Percentiles rank a stretch among this genome's conserved stretches.
Evolutionary conservation across 148 eudicot genomes (phyloP).

Genomic region (Nepenthes gracilis): DNA sequence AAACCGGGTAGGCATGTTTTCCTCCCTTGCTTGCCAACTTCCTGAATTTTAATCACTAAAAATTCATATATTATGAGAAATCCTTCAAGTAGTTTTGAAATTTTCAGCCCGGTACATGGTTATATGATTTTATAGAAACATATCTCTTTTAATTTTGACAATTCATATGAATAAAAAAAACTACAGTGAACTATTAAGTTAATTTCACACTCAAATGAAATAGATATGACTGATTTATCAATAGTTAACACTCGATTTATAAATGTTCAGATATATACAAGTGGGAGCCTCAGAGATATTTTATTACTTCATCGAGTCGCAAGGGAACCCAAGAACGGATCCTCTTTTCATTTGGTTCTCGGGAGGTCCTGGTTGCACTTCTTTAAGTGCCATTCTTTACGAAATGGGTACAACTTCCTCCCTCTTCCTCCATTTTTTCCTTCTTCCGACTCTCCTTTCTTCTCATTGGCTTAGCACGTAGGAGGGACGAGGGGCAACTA

Average conservation of each 20-base stretch:
- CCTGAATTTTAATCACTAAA: not conserved
- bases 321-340: constrained; percentile 23
- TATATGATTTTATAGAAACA: too few relatives aligned
- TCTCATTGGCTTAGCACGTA: too few relatives aligned
- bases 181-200: too few relatives aligned
- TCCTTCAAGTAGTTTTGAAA: too few relatives aligned
- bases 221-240: too few relatives aligned
- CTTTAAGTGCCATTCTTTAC: constrained; percentile 29
- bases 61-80: not conserved
- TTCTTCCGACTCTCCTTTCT: not conserved
- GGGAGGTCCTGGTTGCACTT: constrained; percentile 44
- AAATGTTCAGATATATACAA: not conserved
- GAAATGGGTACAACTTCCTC: constrained; percentile 25
- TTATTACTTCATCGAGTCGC: constrained; percentile 32
- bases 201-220: too few relatives aligned
- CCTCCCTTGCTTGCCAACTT: not conserved
- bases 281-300: constrained; percentile 32
- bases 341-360: constrained; percentile 37
- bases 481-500: too few relatives aligned
- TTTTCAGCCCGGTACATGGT: too few relatives aligned
- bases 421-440: not conserved
- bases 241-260: too few relatives aligned
- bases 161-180: too few relatives aligned
- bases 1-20: constrained; percentile 25
- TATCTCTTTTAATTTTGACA: too few relatives aligned